Evolutionary conservation across 345 rosid species (phyloP), one percentile per base, ranked within the genome.

Genomic region (Arabidopsis suecica): DNA sequence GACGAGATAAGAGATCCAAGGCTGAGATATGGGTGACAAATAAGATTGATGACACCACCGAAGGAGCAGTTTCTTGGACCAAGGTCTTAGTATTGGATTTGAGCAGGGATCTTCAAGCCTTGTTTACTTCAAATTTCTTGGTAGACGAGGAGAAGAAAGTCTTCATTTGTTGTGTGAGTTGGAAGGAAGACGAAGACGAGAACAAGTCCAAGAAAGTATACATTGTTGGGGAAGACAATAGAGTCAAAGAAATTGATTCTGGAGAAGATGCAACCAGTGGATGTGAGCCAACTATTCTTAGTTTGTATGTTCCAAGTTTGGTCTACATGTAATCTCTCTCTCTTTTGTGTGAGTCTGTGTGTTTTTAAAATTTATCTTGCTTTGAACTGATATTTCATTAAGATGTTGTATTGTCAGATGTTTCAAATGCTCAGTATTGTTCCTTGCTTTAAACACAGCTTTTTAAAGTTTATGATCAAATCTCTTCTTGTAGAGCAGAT

Each of bases 11-110:
- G 1, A 18, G 16, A 4, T 44, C 48, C 50, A 45, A 45, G 50
- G n/a, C 50, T 45, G 50, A 45, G 20, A n/a, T 45, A 45, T 45
- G 50, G 22, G 50, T 45, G 50, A n/a, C 51, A 47, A 47, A 47
- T 47, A 7, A 47, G 10, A 47, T 47, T 47, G 9, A 16, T 47
- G 23, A 47, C 42, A 38, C 42, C 9, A 16, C 51, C 10, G 16
- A 47, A 44, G 48, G 32, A 28, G 32, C 16, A 5, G 48, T 44
- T 6, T 44, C 5, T 2, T 44, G 48, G 48, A 44, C 16, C 48
- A 44, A 44, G 18, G 48, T 44, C 48, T 44, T 44, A 1, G 48
- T 18, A 44, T 44, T 44, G 48, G 48, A 13, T 14, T 14, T 44
- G 16, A 14, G 2, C 16, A 13, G 18, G 2, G 3, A 44, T 13